Evolutionary conservation across 768 basidiomycete genomes (phyloP).

Genomic region (Boletus rex-veris): DNA sequence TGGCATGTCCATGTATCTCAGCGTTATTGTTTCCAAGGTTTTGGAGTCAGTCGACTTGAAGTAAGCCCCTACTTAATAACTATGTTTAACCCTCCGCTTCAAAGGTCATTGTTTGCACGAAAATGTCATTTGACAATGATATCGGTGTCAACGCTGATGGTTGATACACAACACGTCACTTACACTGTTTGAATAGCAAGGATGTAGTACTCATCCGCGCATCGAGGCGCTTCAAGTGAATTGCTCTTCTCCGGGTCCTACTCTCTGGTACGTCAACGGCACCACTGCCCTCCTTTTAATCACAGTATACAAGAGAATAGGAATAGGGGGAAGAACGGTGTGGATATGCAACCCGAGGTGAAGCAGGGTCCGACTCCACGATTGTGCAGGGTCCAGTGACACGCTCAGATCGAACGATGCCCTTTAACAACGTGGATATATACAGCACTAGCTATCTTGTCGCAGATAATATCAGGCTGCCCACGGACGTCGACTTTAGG

Average conservation of each 20-base stretch:
- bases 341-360: slow-evolving; percentile 4
- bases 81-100: too few species aligned
- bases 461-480: not conserved
- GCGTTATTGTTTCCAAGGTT: not conserved
- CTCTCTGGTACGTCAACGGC: slow-evolving; percentile 6
- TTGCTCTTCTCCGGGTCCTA: not conserved
- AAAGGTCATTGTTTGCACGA: not conserved
- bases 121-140: not conserved
- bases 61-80: too few species aligned
- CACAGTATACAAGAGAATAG: not conserved
- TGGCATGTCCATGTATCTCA: not conserved
- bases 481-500: slow-evolving; percentile 2
- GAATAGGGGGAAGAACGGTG: slow-evolving; percentile 1
- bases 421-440: slow-evolving; percentile 13
- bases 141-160: too few species aligned
- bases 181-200: not conserved
- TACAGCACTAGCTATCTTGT: slow-evolving; percentile 6
- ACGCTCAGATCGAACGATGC: slow-evolving; percentile 13
- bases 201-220: not conserved
- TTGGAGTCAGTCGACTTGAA: not conserved
- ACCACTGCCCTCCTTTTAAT: not conserved
- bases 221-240: not conserved
- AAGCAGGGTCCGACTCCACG: slow-evolving; percentile 4
- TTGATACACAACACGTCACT: too few species aligned
- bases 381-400: slow-evolving; percentile 21